phyloP scores from a whole-genome alignment of 495 filamentous ascomycete species.

The Annulohypoxylon maeteangense region DNA sequence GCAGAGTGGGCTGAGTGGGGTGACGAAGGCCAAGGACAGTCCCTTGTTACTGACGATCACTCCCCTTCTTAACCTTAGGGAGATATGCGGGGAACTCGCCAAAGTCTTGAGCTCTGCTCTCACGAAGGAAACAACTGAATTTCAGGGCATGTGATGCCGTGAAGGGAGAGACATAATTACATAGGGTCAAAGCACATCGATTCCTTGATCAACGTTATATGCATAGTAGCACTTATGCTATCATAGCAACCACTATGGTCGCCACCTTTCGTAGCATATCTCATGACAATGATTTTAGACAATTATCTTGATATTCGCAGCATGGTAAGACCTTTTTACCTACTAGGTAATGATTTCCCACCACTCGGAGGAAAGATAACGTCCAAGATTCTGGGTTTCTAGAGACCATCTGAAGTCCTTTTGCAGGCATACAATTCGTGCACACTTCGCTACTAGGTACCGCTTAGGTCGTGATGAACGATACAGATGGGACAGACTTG shows the following conservation, averaged over 20 bases:
- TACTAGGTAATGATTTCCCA: neutral
- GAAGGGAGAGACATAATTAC: constrained; percentile 1
- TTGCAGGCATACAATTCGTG: neutral
- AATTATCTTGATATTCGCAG: neutral
- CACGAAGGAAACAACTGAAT: constrained; percentile 1
- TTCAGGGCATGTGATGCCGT: constrained; percentile 17
- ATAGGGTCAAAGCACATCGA: constrained; percentile 21
- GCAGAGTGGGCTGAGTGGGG: constrained; percentile 26
- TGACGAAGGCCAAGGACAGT: constrained; percentile 4
- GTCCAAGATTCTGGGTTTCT: neutral
- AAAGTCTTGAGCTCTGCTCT: constrained; percentile 9
- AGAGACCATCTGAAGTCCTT: constrained; percentile 17
- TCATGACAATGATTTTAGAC: neutral
- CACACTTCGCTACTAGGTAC: neutral
- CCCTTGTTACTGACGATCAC: constrained; percentile 13
- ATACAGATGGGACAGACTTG: constrained; percentile 4
- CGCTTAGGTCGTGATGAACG: constrained; percentile 7
- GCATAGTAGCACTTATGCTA: constrained; percentile 10
- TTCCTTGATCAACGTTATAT: constrained; percentile 14
- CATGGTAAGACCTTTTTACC: neutral
- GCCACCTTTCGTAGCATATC: neutral
- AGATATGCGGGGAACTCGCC: constrained; percentile 20
- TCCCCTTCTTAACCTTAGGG: neutral
- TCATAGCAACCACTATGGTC: neutral
- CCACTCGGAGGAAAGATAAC: neutral